phyloP scores from a whole-genome alignment of 176 grass and related monocot genomes.

The Urochloa ruziziensis region DNA sequence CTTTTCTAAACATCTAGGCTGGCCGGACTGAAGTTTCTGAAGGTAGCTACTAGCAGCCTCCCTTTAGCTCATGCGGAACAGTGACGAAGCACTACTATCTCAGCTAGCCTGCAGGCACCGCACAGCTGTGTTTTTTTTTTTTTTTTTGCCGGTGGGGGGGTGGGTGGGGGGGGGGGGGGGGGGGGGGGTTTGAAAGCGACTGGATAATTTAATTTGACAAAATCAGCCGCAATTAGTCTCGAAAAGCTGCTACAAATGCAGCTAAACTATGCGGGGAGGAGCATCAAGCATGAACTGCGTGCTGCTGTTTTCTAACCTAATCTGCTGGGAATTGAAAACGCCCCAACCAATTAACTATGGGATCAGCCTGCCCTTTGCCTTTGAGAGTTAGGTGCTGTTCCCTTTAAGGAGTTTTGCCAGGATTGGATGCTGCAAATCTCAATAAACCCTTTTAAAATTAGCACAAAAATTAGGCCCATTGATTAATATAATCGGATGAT shows the following conservation, averaged over 20 bases:
- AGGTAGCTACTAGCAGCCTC: not conserved
- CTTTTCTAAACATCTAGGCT: constrained; percentile 30
- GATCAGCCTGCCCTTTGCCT: constrained; percentile 1
- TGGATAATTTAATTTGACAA: not conserved
- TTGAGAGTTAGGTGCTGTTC: constrained; percentile 28
- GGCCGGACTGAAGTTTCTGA: not conserved
- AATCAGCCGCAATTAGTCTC: constrained; percentile 31
- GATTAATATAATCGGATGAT: not conserved
- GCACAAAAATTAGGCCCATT: not conserved
- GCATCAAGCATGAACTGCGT: constrained; percentile 34
- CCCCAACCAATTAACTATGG: constrained; percentile 8
- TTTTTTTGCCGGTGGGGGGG: no score
- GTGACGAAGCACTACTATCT: not conserved
- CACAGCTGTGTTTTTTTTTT: not conserved
- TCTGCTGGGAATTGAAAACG: constrained; percentile 6
- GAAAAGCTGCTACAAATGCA: constrained; percentile 22
- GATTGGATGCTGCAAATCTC: constrained; percentile 34
- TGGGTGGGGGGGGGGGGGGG: no score
- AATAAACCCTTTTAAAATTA: not conserved
- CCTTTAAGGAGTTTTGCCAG: constrained; percentile 48
- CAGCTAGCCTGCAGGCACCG: not conserved
- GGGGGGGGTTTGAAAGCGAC: constrained; percentile 17
- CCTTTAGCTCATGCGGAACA: not conserved
- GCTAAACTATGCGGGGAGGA: constrained; percentile 29
- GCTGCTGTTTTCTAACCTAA: constrained; percentile 37